A percentile compares a stretch with the other conserved stretches of the same genome.
These are phyloP conservation scores for Castanea crenata DNA, from an alignment of 306 rosid species.

Conservation along the genomic window DNA sequence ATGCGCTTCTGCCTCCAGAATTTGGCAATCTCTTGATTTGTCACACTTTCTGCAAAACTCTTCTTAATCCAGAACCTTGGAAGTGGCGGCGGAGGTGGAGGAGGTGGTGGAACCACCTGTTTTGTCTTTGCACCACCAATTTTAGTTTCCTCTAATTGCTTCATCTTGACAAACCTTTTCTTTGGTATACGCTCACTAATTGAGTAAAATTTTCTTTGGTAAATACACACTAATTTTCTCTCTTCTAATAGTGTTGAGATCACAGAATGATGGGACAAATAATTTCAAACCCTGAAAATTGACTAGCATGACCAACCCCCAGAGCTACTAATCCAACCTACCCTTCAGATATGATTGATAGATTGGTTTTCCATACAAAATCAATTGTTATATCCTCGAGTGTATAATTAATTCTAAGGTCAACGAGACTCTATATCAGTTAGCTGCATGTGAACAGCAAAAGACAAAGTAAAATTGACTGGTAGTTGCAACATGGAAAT, in stretches of 20 bases:
- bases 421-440: neutral
- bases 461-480: slow-evolving; percentile 11
- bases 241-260: neutral
- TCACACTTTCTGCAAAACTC: slow-evolving; percentile 45
- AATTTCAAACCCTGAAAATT: slow-evolving; percentile 2
- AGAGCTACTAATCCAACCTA: slow-evolving; percentile 47
- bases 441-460: slow-evolving; percentile 19
- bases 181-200: neutral
- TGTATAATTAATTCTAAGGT: neutral
- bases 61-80: slow-evolving; percentile 36
- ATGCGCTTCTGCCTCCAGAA: slow-evolving; percentile 69
- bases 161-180: slow-evolving; percentile 21
- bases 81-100: slow-evolving; percentile 53
- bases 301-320: slow-evolving; percentile 4
- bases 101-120: slow-evolving; percentile 17
- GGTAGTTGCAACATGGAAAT: slow-evolving; percentile 26
- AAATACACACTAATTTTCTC: neutral
- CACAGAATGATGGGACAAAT: neutral
- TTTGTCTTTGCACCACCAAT: slow-evolving; percentile 24
- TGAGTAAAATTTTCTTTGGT: neutral
- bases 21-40: slow-evolving; percentile 69
- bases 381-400: slow-evolving; percentile 12
- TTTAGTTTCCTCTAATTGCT: slow-evolving; percentile 5
- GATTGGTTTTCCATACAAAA: neutral
- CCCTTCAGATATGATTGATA: slow-evolving; percentile 31